Evolutionary conservation across 257 asterid species (phyloP).

Genomic region (Leonotis leonurus): DNA sequence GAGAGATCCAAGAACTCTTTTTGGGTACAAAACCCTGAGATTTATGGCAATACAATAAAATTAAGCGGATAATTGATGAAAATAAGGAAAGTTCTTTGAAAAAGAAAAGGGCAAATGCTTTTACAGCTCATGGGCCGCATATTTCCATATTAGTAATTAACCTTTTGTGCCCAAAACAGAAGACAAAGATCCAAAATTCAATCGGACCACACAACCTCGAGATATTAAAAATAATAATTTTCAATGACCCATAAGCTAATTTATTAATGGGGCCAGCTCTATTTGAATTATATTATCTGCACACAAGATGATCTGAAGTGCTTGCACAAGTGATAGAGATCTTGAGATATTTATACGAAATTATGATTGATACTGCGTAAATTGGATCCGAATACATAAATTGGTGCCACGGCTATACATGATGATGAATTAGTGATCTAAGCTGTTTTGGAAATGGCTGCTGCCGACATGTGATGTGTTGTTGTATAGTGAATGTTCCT

Average conservation of each 20-base stretch:
- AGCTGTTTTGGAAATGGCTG: not conserved
- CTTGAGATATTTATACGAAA: conserved; percentile 11
- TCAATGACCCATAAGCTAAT: not conserved
- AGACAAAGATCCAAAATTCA: conserved; percentile 16
- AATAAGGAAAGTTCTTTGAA: not conserved
- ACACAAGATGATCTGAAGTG: not conserved
- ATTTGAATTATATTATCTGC: not conserved
- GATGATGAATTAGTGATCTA: not conserved
- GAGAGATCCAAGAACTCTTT: conserved; percentile 15
- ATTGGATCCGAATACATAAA: conserved; percentile 4
- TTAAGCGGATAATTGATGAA: conserved; percentile 16
- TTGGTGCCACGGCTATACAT: not conserved
- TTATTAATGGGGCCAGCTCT: conserved; percentile 11
- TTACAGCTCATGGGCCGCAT: conserved; percentile 23
- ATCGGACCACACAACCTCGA: not conserved
- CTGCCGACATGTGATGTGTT: not conserved
- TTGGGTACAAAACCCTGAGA: conserved; percentile 16
- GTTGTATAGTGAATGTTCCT: too few relatives aligned
- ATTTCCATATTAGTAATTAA: not conserved
- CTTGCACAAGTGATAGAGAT: not conserved
- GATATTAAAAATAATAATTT: not conserved
- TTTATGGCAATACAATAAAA: not conserved
- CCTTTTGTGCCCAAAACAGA: conserved; percentile 17
- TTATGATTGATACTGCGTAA: not conserved
- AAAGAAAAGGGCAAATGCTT: not conserved